Conservation (phyloP, 2,329 filamentous ascomycete genomes). For the Aspergillus jensenii region DNA sequence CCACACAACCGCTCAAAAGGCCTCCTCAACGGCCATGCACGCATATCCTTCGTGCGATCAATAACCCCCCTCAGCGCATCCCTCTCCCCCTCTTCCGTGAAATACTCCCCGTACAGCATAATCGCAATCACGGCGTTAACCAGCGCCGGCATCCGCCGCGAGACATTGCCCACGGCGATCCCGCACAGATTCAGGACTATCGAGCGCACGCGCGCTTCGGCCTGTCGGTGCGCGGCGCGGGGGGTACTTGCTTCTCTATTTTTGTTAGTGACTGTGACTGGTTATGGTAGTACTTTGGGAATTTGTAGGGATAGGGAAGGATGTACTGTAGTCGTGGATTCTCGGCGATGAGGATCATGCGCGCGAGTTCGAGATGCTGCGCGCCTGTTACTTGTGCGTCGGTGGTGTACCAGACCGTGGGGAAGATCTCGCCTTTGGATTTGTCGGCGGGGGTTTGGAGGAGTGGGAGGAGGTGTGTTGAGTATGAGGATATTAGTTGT, state of each 20-base stretch:
- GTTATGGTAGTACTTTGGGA: background rate
- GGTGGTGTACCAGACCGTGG: constrained; percentile 22
- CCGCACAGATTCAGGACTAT: constrained; percentile 22
- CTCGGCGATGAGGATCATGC: constrained; percentile 22
- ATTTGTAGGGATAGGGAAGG: too few species aligned
- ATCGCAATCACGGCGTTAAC: constrained; percentile 23
- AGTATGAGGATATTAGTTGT: background rate
- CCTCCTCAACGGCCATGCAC: constrained; percentile 50
- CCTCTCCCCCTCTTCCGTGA: constrained; percentile 17
- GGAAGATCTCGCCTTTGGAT: constrained; percentile 21
- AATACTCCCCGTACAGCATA: constrained; percentile 21
- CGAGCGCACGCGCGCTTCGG: constrained; percentile 18
- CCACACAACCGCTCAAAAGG: constrained; percentile 13
- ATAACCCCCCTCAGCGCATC: constrained; percentile 20
- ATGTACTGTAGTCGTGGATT: constrained; percentile 19
- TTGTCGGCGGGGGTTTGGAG: constrained; percentile 16
- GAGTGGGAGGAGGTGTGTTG: constrained; percentile 7
- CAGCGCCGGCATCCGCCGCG: constrained; percentile 17
- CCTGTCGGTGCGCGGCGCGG: constrained; percentile 18
- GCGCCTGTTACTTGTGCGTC: constrained; percentile 22
- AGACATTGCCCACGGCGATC: constrained; percentile 16
- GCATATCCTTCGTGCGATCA: constrained; percentile 15
- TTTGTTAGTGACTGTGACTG: background rate
- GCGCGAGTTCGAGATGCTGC: constrained; percentile 22
- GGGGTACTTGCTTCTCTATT: background rate